A percentile compares a stretch with the other conserved stretches of the same genome.
phyloP scores from a whole-genome alignment of 2,329 filamentous ascomycete species.

The Hymenoscyphus albidus region DNA sequence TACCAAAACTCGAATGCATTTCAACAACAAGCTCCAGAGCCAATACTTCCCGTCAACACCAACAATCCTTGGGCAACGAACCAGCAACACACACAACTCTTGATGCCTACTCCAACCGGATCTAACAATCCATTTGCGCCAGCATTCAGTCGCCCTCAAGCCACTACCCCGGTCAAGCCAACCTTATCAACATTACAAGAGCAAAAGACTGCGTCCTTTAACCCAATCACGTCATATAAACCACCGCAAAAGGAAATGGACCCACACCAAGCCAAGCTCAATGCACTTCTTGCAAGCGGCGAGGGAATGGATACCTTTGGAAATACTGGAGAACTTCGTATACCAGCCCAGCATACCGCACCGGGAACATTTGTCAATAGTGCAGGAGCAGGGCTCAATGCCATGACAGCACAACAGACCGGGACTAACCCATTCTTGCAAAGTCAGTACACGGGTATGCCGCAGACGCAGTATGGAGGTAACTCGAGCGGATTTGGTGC shows the following conservation, averaged over 20 bases:
- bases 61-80: slow-evolving; percentile 90
- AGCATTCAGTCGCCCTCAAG: slow-evolving; percentile 60
- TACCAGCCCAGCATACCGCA: slow-evolving; percentile 93
- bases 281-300: slow-evolving; percentile 77
- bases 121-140: slow-evolving; percentile 97
- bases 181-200: slow-evolving; percentile 75
- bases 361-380: slow-evolving; percentile 97
- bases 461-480: slow-evolving; percentile 51
- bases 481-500: slow-evolving; percentile 32
- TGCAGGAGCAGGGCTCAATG: slow-evolving; percentile 73
- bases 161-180: slow-evolving; percentile 56
- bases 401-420: slow-evolving; percentile 54
- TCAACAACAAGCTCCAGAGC: slow-evolving; percentile 47
- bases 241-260: slow-evolving; percentile 51
- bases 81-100: slow-evolving; percentile 51
- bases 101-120: slow-evolving; percentile 83
- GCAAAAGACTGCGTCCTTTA: slow-evolving; percentile 70
- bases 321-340: slow-evolving; percentile 92
- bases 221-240: slow-evolving; percentile 47
- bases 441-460: slow-evolving; percentile 78
- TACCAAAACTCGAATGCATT: slow-evolving; percentile 40
- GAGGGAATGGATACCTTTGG: slow-evolving; percentile 97
- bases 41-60: slow-evolving; percentile 69
- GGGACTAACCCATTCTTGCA: slow-evolving; percentile 88
- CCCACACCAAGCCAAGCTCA: slow-evolving; percentile 72